phyloP scores from a whole-genome alignment of 768 basidiomycete genomes.

The Mycena sanguinolenta region DNA sequence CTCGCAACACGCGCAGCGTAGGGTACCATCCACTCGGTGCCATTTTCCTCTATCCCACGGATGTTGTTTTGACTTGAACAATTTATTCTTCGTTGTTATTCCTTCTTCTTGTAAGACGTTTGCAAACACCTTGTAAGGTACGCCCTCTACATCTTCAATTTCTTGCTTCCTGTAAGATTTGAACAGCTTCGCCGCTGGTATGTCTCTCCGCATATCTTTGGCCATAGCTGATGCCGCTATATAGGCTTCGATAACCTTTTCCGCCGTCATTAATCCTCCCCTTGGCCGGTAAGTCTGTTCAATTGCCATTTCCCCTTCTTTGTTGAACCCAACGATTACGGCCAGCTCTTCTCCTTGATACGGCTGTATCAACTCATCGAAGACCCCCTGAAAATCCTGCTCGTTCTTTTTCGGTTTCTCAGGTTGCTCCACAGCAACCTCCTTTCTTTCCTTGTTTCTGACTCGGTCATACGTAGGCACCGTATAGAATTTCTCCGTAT shows the following conservation, averaged over 20 bases:
- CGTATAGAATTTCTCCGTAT: slow-evolving; percentile 24
- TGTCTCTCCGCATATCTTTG: neutral
- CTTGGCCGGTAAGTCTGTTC: slow-evolving; percentile 26
- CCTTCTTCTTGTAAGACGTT: slow-evolving; percentile 7
- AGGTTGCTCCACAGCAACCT: neutral
- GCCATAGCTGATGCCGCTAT: neutral
- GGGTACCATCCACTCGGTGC: neutral
- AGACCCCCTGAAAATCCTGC: slow-evolving; percentile 18
- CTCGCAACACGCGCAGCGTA: neutral
- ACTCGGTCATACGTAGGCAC: slow-evolving; percentile 20
- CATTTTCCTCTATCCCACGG: neutral
- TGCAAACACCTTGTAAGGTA: slow-evolving; percentile 16
- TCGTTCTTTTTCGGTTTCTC: slow-evolving; percentile 12
- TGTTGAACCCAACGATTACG: slow-evolving; percentile 21
- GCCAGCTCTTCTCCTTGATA: slow-evolving; percentile 29
- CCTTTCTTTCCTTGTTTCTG: neutral
- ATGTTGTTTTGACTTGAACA: neutral
- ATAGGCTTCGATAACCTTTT: slow-evolving; percentile 20
- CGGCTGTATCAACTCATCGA: slow-evolving; percentile 17
- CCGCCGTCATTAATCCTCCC: slow-evolving; percentile 21
- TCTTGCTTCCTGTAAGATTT: neutral
- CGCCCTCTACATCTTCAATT: slow-evolving; percentile 3
- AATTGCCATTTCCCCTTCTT: slow-evolving; percentile 12
- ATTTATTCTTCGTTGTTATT: neutral
- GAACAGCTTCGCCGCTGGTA: slow-evolving; percentile 11